Evolutionary conservation across 176 grass and related monocot species (phyloP), one percentile per base, ranked within the genome.

Genomic region (Eleusine indica): DNA sequence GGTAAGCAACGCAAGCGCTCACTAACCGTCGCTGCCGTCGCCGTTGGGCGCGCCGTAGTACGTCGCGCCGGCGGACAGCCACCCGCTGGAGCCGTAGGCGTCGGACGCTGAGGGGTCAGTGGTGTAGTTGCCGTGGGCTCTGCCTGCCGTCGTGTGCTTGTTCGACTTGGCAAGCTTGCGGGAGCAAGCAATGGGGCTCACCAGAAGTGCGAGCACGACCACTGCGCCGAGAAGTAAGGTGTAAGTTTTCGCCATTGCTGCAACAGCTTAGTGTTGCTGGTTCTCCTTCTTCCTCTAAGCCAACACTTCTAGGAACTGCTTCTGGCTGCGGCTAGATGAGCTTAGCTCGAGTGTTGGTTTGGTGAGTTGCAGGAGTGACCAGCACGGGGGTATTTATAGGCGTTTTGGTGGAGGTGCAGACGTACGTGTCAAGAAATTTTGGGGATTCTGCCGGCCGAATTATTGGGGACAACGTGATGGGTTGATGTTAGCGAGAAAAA

Each of bases 11-110:
- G 17, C n/a, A 39, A 12, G n/a, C 1, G 7, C 3, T n/a, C 28
- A 81, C 88, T 82, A 66, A 89, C 92, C 92, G 49, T 97, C 92
- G 28, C 92, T 94, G 22, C 94, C 94, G 21, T 91, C 92, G 78
- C 94, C 92, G 49, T 90, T 56, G 10, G 94, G 87, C 7, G 88
- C 71, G 28, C 94, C 94, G 73, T 97, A 97, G 62, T 93, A 97
- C 29, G 94, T 97, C 39, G 94, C 92, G 35, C 92, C 90, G 58
- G 79, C 94, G 3, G 81, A 48, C 48, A 85, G 49, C 94, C 94
- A 97, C 28, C 78, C 76, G 3, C 78, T 68, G 25, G 79, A 84
- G 58, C 63, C 76, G 22, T 89, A 89, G 65, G 64, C 30, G 53
- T 61, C 67, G 19, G 47, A 29, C 48, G 16, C 42, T 39, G 77